phyloP scores from a whole-genome alignment of 2,329 filamentous ascomycete species.

The Alternaria ethzedia region DNA sequence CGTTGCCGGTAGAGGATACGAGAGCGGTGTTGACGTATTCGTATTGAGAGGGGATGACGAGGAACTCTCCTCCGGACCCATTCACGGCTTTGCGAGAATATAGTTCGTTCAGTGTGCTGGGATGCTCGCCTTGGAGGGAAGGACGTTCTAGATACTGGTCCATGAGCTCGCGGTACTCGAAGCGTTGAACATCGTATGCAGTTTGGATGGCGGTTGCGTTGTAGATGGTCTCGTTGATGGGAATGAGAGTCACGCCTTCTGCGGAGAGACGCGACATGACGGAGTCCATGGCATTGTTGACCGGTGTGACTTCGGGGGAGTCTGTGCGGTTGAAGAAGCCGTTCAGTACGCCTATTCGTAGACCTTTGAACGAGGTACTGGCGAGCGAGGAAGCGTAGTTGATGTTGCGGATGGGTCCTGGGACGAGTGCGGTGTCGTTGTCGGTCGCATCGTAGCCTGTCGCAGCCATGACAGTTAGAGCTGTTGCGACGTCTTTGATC shows the following conservation, averaged over 20 bases:
- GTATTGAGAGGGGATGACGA: constrained; percentile 67
- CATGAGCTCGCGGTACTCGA: constrained; percentile 64
- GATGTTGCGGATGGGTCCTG: constrained; percentile 47
- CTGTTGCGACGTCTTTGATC: constrained; percentile 58
- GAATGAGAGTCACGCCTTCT: constrained; percentile 59
- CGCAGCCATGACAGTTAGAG: constrained; percentile 60
- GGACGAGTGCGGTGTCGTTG: constrained; percentile 60
- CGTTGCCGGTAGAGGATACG: constrained; percentile 59
- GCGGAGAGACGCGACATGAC: constrained; percentile 55
- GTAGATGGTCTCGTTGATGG: constrained; percentile 58
- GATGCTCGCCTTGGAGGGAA: constrained; percentile 52
- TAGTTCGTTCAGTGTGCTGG: constrained; percentile 57
- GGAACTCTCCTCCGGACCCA: constrained; percentile 54
- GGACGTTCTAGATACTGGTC: constrained; percentile 61
- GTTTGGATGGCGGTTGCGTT: constrained; percentile 59
- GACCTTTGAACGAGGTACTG: constrained; percentile 43
- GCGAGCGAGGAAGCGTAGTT: constrained; percentile 57
- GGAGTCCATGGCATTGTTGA: constrained; percentile 60
- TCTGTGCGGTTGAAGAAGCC: constrained; percentile 64
- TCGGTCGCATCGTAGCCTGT: constrained; percentile 60
- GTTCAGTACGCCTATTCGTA: constrained; percentile 59
- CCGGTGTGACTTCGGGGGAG: constrained; percentile 61
- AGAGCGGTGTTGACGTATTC: constrained; percentile 60
- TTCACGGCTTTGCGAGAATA: constrained; percentile 51
- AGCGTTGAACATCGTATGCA: constrained; percentile 65